A percentile compares a stretch with the other conserved stretches of the same genome.
These are phyloP conservation scores for Thermochaetoides thermophila DNA, from an alignment of 495 filamentous ascomycete species.

Conservation along the genomic window DNA sequence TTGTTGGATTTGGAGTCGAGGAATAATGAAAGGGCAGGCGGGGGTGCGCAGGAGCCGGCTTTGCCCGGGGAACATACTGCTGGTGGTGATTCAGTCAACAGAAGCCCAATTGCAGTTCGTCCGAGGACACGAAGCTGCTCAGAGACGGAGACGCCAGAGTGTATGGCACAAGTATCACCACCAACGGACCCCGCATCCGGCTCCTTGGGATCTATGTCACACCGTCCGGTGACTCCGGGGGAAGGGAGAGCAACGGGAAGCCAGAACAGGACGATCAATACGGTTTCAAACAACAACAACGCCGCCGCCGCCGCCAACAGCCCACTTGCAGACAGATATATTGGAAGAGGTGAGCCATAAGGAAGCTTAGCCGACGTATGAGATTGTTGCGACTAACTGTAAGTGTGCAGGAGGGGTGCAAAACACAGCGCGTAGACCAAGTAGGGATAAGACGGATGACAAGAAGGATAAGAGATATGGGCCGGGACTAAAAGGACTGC, in stretches of 20 bases:
- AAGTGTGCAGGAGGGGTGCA: constrained; percentile 34
- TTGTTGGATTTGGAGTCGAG: constrained; percentile 22
- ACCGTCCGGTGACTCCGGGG: too few species aligned
- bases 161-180: constrained; percentile 19
- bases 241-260: too few species aligned
- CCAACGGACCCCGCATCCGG: constrained; percentile 15
- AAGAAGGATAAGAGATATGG: constrained; percentile 38
- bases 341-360: constrained; percentile 30
- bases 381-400: constrained; percentile 16
- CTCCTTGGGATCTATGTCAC: too few species aligned
- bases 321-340: constrained; percentile 30
- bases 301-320: too few species aligned
- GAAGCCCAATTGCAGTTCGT: constrained; percentile 7
- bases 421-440: constrained; percentile 39
- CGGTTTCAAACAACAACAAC: constrained; percentile 19
- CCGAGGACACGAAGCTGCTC: constrained; percentile 21
- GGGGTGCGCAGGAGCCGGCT: too few species aligned
- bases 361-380: constrained; percentile 4
- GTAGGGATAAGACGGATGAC: constrained; percentile 36
- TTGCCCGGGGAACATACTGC: too few species aligned
- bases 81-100: too few species aligned
- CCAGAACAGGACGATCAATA: too few species aligned
- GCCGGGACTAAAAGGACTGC: constrained; percentile 12
- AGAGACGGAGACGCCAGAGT: constrained; percentile 18
- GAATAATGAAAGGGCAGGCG: constrained; percentile 3